A percentile compares a stretch with the other conserved stretches of the same genome.
These are phyloP conservation scores for Linum trigynum DNA, from an alignment of 345 rosid genomes.

Conservation along the genomic window DNA sequence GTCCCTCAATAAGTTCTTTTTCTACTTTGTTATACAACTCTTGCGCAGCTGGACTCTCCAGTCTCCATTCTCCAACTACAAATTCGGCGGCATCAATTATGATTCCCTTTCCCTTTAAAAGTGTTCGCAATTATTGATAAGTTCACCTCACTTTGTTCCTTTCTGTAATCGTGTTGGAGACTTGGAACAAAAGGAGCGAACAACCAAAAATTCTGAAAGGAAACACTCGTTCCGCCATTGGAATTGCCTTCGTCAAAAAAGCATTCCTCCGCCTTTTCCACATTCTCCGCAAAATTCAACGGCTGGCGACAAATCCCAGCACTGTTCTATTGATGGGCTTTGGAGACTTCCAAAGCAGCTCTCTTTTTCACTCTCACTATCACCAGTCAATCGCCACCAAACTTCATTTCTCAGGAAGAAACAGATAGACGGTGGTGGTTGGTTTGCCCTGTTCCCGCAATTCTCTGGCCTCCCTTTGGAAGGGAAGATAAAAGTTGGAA, in stretches of 20 bases:
- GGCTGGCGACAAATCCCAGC: neutral
- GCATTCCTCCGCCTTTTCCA: neutral
- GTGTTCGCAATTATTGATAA: too few species aligned
- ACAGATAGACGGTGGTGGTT: neutral
- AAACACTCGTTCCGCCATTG: neutral
- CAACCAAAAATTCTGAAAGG: neutral
- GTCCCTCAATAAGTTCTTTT: too few species aligned
- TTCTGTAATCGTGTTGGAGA: too few species aligned
- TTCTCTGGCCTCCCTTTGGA: neutral
- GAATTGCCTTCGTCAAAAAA: neutral
- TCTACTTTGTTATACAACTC: too few species aligned
- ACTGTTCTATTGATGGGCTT: neutral
- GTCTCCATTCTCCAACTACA: too few species aligned
- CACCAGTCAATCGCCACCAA: neutral
- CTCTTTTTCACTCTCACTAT: neutral
- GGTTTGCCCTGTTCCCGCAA: neutral
- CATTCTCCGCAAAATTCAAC: neutral
- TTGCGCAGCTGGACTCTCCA: too few species aligned
- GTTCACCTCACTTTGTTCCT: too few species aligned
- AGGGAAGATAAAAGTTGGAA: neutral
- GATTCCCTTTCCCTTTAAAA: too few species aligned
- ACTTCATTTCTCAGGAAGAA: neutral
- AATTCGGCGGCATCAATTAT: too few species aligned
- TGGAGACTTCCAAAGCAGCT: neutral
- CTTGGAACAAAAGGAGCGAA: too few species aligned